Evolutionary conservation across 2,329 filamentous ascomycete genomes (phyloP), one percentile per base, ranked within the genome.

Genomic region (Cytospora leucostoma): DNA sequence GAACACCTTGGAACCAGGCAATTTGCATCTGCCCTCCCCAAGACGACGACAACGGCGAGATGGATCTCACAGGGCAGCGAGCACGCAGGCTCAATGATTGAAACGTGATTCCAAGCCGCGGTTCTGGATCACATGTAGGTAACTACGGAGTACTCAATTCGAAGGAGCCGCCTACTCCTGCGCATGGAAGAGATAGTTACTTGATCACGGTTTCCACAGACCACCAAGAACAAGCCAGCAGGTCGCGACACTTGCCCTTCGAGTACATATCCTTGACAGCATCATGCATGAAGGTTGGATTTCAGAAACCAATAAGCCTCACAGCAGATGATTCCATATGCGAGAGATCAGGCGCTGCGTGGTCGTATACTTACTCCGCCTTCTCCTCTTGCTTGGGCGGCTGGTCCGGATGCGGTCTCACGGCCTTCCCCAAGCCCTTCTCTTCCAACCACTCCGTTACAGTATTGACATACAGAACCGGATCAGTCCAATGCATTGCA

Each of bases 401-500:
- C 44, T 62, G 19, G 33, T 44, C 55, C 38, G 44, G 19, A 5
- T 40, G 61, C 10, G 62, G 58, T 17, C 37, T 59, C 27, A 66
- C 37, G 6, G 60, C 65, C 52, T 54, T 54, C 1, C 65, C 65
- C 12, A 66, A 40, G 3, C 62, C 66, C 15, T 35, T 51, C 11
- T 51, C 57, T 11, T 56, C 65, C n/a, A 67, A 17, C 66, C 66
- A 67, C 7, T 27, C 54, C 0, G 66, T 66, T 17, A 66, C 52
- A 4, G 65, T 49, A 2, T 56, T 54, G 35, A 67, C 66, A 55
- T 65, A 66, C 19, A 62, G 63, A 12, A 61, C 38, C 10, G 65
- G 65, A 44, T 67, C 66, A 38, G 59, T 49, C 13, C 21, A 47
- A 49, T 67, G 66, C 66, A 67, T 66, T 34, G 56, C 59, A 59